Conservation (phyloP, 2,329 filamentous ascomycete genomes). For the Trichoderma koningiopsis region DNA sequence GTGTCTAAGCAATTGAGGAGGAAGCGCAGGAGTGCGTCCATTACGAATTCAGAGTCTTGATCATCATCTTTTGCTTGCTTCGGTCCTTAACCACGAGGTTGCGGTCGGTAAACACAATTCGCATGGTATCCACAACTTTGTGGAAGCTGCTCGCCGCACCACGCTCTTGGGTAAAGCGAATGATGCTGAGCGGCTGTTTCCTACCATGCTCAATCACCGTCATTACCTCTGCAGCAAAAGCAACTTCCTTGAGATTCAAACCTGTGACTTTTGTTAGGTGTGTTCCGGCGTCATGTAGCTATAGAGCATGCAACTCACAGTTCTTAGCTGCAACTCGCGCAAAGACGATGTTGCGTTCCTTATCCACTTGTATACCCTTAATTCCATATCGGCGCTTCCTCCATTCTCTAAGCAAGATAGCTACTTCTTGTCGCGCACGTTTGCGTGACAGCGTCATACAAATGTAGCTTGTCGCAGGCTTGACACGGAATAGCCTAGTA, state of each 20-base stretch:
- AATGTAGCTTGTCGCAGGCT: conserved; percentile 74
- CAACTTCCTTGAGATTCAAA: conserved; percentile 81
- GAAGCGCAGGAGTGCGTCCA: background rate
- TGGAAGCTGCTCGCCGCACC: conserved; percentile 92
- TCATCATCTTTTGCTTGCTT: conserved; percentile 71
- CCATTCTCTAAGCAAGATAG: conserved; percentile 77
- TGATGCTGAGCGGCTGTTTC: conserved; percentile 74
- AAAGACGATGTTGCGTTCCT: conserved; percentile 75
- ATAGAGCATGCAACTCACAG: conserved; percentile 57
- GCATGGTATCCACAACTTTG: conserved; percentile 76
- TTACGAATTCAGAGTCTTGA: conserved; percentile 63
- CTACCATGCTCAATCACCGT: conserved; percentile 84
- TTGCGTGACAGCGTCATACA: conserved; percentile 72
- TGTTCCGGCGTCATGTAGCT: background rate
- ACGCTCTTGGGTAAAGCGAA: conserved; percentile 84
- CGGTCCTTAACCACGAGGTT: conserved; percentile 70
- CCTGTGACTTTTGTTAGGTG: conserved; percentile 52
- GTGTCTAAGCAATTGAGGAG: background rate
- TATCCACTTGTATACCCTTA: conserved; percentile 75
- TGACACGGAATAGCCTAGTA: conserved; percentile 84
- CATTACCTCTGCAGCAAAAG: conserved; percentile 84
- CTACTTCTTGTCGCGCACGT: conserved; percentile 74
- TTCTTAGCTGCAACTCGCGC: conserved; percentile 76
- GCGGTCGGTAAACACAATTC: conserved; percentile 65
- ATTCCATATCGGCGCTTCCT: conserved; percentile 79